Evolutionary conservation across 192 early-diverging fungal genomes (phyloP), one percentile per base, ranked within the genome.

Genomic region (Coemansia sp.): DNA sequence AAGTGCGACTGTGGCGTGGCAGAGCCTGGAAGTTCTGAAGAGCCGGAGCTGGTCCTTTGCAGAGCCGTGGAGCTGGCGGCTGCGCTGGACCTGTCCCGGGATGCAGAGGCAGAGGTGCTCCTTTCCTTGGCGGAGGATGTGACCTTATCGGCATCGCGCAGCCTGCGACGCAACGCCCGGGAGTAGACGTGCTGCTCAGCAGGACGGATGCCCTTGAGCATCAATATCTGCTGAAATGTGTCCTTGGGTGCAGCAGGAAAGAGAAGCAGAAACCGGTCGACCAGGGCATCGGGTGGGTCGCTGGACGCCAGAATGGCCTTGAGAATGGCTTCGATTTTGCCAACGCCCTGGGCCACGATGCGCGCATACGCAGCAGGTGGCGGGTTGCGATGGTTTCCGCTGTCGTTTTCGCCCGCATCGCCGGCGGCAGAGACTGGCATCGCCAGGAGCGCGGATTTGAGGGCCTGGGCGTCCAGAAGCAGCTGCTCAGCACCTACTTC

Each of bases 401-500:
- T 26, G 7, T 21, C 16, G 21, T 46, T 10, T 41, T 48, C 52
- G 37, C 40, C 57, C 10, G 69, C 63, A 16, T 77, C 76, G 36
- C 90, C 88, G 8, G 77, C 62, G 9, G 87, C 88, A 55, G 93
- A 80, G 11, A 74, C 84, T 3, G 92, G 90, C 72, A 97, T 87
- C 37, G 90, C 90, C 41, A 90, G 69, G 42, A 99, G 69, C 12
- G 88, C 81, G 0, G 92, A 92, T 67, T 97, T 98, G 40, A 99
- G 78, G 6, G 95, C 89, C 67, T 98, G 93, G 16, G 91, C 96
- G 80, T 99, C 97, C 12, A 99, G 77, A 2, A 99, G 83, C 80
- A 98, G 84, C 74, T 99, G 97, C 66, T 99, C 97, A 6, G 96
- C 96, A 22, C 96, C 97, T 49, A 95, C 88, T 82, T 97, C 95